Evolutionary conservation across 805 yeast species (phyloP).

Genomic region (Wickerhamomyces xylosicus): DNA sequence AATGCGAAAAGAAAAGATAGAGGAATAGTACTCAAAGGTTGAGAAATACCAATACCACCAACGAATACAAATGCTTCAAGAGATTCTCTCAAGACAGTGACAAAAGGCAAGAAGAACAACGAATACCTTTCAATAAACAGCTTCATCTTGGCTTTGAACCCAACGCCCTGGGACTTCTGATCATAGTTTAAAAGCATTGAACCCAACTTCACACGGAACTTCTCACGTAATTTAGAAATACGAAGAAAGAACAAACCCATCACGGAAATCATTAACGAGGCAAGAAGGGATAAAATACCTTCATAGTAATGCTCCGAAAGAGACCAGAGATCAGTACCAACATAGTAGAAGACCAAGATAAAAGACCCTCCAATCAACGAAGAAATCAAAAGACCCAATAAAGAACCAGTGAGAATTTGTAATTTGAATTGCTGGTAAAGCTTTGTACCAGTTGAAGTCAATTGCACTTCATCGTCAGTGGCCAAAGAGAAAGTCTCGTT

Average conservation of each 20-base stretch:
- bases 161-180: background rate
- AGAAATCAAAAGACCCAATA: constrained; percentile 60
- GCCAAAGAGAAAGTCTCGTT: constrained; percentile 3
- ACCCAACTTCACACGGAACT: constrained; percentile 63
- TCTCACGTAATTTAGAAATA: constrained; percentile 70
- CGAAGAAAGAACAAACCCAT: constrained; percentile 83
- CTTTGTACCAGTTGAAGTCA: constrained; percentile 16
- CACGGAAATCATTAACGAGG: constrained; percentile 67
- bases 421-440: constrained; percentile 37
- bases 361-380: constrained; percentile 63
- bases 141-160: constrained; percentile 17
- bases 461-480: background rate
- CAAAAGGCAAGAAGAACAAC: constrained; percentile 67
- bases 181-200: constrained; percentile 22
- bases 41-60: constrained; percentile 79
- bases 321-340: constrained; percentile 84
- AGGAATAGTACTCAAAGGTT: constrained; percentile 56
- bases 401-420: constrained; percentile 81
- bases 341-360: constrained; percentile 56
- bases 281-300: constrained; percentile 68
- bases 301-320: constrained; percentile 86
- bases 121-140: constrained; percentile 50
- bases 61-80: constrained; percentile 85
- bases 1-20: constrained; percentile 53
- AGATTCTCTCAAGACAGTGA: constrained; percentile 84